Conservation (phyloP, 495 filamentous ascomycete species). For the Elaphomyces granulatus region DNA sequence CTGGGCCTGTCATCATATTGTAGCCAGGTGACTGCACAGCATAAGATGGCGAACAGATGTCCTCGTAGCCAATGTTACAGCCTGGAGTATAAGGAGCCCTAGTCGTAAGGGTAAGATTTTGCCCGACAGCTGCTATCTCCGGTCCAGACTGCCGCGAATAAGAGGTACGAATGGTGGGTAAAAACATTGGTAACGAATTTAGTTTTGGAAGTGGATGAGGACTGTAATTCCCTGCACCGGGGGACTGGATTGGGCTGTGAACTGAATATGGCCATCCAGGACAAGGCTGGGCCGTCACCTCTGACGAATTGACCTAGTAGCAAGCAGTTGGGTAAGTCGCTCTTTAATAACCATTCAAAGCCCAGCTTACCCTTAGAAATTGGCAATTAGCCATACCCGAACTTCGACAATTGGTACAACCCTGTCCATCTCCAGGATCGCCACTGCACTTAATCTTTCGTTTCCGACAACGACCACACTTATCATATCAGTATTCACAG, state of each 20-base stretch:
- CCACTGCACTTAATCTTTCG: conserved; percentile 95
- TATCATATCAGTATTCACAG: conserved; percentile 6
- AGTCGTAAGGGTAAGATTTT: no score
- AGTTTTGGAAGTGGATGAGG: no score
- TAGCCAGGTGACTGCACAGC: conserved; percentile 17
- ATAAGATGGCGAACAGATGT: conserved; percentile 16
- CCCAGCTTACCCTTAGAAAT: conserved; percentile 61
- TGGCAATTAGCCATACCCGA: conserved; percentile 57
- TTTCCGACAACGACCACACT: conserved; percentile 87
- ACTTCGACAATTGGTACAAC: conserved; percentile 70
- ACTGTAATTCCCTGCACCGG: background rate
- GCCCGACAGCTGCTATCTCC: no score
- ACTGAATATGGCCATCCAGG: conserved; percentile 20
- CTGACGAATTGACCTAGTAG: conserved; percentile 16
- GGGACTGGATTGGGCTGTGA: background rate
- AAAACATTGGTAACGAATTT: no score
- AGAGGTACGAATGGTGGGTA: no score
- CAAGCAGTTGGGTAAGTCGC: background rate
- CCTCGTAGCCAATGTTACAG: conserved; percentile 23
- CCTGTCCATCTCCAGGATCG: conserved; percentile 56
- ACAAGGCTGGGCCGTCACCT: conserved; percentile 11
- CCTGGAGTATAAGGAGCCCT: no score
- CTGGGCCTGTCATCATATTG: conserved; percentile 13
- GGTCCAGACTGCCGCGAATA: no score
- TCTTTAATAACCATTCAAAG: no score